phyloP scores from a whole-genome alignment of 768 basidiomycete genomes.

The Suillus placidus region DNA sequence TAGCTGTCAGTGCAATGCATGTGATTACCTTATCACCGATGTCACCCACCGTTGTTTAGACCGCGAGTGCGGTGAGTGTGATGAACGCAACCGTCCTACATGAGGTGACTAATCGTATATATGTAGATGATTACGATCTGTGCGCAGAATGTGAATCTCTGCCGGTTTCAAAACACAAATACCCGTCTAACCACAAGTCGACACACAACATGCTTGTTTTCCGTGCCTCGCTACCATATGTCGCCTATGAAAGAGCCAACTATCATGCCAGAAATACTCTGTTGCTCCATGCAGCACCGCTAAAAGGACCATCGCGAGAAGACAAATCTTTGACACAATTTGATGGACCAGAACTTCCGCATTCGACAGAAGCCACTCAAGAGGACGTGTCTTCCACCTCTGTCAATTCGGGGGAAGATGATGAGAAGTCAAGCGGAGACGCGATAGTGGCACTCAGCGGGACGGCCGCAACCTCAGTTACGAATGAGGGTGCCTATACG shows the following conservation, averaged over 20 bases:
- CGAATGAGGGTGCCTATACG: not conserved
- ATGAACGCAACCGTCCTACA: no score
- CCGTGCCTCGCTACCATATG: not conserved
- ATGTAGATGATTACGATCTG: not conserved
- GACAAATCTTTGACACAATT: not conserved
- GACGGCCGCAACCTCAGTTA: not conserved
- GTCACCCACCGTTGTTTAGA: not conserved
- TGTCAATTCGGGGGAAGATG: no score
- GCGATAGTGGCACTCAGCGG: not conserved
- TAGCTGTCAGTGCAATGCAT: not conserved
- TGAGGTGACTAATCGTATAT: not conserved
- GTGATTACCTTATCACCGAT: not conserved
- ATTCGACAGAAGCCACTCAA: not conserved
- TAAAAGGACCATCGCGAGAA: not conserved
- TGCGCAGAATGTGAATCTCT: not conserved
- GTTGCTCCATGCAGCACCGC: no score
- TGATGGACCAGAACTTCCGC: not conserved
- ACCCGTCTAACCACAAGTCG: not conserved
- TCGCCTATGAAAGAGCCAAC: no score
- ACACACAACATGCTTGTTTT: constrained; percentile 1
- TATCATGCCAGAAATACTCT: no score
- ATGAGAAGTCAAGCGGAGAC: no score
- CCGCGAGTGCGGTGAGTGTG: not conserved
- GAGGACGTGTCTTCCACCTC: not conserved
- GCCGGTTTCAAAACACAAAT: not conserved